phyloP scores from a whole-genome alignment of 108 stramenopile genomes.

The Stephanodiscus minutulus region DNA sequence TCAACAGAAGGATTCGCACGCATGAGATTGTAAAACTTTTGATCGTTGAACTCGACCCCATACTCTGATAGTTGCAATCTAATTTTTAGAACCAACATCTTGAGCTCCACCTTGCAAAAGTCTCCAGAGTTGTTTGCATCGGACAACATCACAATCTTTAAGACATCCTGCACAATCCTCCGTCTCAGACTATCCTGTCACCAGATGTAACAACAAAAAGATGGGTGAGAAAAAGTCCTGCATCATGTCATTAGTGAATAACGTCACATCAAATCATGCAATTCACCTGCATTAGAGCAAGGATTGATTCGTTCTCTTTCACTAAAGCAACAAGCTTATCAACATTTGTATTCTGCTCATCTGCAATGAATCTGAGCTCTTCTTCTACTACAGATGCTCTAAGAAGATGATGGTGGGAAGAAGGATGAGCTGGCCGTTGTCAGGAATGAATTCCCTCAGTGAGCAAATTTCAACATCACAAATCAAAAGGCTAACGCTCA shows the following conservation, averaged over 20 bases:
- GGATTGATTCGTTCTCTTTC: constrained; percentile 32
- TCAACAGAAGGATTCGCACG: constrained; percentile 18
- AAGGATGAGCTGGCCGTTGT: neutral
- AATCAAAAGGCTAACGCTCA: too few relatives aligned
- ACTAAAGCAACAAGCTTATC: constrained; percentile 32
- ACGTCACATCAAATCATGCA: neutral
- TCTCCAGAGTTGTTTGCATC: constrained; percentile 21
- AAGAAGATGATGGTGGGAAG: neutral
- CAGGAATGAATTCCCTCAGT: neutral
- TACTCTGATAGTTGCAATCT: constrained; percentile 35
- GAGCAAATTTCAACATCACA: neutral
- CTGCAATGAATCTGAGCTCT: constrained; percentile 12
- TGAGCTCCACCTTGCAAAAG: constrained; percentile 34
- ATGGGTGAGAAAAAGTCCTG: neutral
- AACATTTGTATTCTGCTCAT: constrained; percentile 25
- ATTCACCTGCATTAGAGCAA: constrained; percentile 28
- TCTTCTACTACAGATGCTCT: constrained; percentile 20
- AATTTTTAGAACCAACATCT: constrained; percentile 37
- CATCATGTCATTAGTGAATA: neutral
- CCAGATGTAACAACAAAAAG: neutral
- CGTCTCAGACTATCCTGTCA: constrained; percentile 24
- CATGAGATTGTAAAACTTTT: constrained; percentile 29
- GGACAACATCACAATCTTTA: constrained; percentile 29
- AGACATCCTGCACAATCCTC: constrained; percentile 27
- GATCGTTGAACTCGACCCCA: constrained; percentile 41